Base-by-base conservation (phyloP, 2,329 filamentous ascomycete species). In the Dothistroma pini region DNA sequence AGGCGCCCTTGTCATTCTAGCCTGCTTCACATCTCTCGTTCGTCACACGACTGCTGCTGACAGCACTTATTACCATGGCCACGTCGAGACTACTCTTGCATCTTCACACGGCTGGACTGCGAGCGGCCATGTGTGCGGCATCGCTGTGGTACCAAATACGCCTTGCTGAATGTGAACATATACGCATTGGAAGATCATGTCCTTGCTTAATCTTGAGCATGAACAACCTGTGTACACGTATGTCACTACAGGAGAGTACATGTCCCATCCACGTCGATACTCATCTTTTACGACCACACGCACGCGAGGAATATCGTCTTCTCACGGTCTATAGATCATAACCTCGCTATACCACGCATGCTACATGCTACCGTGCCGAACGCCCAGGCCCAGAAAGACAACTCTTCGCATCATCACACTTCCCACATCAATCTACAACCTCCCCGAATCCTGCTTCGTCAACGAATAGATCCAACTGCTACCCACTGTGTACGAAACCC, bases 401-500 rank as follows among this genome's bases (percentile, higher is more conserved):
- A 29, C 25, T 29, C 25, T 29, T 29, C 25, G 2, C 25, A 29
- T 44, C 38, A 44, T 4, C 38, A 7, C 12, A n/a, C 38, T 44
- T n/a, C 1, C 38, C 9, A n/a, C 10, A 10, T 16, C 34, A 38
- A 38, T 44, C 48, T 53, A 32, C 29, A 53, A 53, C n/a, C n/a
- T 53, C 29, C 50, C 50, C 50, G 50, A 53, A 21, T 53, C 29
- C 50, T 53, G 50, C 50, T 53, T 19, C 8, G 10, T 53, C 25
- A 53, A 35, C 25, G 50, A 53, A 16, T 53, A 53, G 21, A 53
- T 53, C 61, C 57, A 66, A 19, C 51, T 57, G 50, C 56, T 56
- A 31, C 56, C 55, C 38, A 60, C 55, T n/a, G 29, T 47, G 47
- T 62, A 68, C 14, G 19, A 35, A 52, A 63, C 58, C 9, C 47